These are phyloP conservation scores for Arachis stenosperma DNA, from an alignment of 306 rosid species.

Conservation along the genomic window DNA sequence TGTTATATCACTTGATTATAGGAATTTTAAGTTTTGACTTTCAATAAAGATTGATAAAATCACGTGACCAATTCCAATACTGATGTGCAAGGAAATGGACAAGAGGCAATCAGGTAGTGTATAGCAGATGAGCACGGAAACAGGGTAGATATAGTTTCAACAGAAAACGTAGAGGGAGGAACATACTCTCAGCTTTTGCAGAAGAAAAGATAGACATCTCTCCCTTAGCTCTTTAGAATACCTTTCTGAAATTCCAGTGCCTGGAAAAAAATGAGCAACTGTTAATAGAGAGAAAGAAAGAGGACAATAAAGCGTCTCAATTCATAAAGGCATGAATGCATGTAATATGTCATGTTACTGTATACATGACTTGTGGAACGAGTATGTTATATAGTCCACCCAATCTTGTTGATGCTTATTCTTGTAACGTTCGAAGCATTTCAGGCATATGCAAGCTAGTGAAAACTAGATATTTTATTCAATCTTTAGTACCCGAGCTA, in stretches of 20 bases:
- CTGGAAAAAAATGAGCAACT: slow-evolving; percentile 45
- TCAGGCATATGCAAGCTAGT: background rate
- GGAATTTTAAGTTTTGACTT: background rate
- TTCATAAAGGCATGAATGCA: background rate
- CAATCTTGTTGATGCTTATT: background rate
- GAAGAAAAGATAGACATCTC: slow-evolving; percentile 62
- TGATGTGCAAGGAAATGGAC: no score
- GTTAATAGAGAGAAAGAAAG: slow-evolving; percentile 1
- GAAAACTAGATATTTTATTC: background rate
- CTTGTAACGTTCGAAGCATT: background rate
- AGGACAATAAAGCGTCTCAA: slow-evolving; percentile 21
- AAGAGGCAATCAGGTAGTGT: background rate
- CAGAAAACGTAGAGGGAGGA: slow-evolving; percentile 9
- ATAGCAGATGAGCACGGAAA: background rate
- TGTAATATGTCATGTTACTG: background rate
- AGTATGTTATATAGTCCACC: background rate
- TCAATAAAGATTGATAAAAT: background rate
- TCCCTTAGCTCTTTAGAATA: slow-evolving; percentile 67
- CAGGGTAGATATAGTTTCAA: background rate
- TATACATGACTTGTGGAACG: background rate
- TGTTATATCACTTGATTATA: background rate
- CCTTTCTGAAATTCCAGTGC: slow-evolving; percentile 71
- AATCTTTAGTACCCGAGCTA: background rate
- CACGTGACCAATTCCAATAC: background rate
- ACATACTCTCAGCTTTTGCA: slow-evolving; percentile 63